A percentile compares a stretch with the other conserved stretches of the same genome.
These are phyloP conservation scores for Pterulicium gracile DNA, from an alignment of 1,284 basidiomycete genomes.

Conservation along the genomic window DNA sequence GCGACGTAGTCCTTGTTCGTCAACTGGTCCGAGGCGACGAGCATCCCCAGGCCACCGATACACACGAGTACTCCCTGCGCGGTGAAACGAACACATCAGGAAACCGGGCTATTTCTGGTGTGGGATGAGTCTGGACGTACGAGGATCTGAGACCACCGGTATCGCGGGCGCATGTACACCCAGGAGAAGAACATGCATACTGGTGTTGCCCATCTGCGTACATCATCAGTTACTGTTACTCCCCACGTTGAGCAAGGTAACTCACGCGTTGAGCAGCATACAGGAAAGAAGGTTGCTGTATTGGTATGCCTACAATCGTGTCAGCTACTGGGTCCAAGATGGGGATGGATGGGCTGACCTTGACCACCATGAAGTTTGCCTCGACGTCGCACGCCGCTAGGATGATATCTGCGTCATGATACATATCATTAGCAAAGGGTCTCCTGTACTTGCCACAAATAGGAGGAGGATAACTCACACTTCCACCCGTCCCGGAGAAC, in stretches of 20 bases:
- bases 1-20: constrained; percentile 66
- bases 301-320: constrained; percentile 55
- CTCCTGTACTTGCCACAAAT: constrained; percentile 2
- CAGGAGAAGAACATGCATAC: constrained; percentile 75
- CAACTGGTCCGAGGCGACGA: constrained; percentile 62
- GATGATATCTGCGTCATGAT: constrained; percentile 52
- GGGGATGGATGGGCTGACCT: constrained; percentile 20
- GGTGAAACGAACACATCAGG: constrained; percentile 4
- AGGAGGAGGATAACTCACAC: constrained; percentile 35
- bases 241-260: constrained; percentile 9
- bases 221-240: constrained; percentile 9
- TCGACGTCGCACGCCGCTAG: constrained; percentile 75
- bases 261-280: constrained; percentile 77
- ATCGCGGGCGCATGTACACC: constrained; percentile 70
- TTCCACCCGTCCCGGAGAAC: constrained; percentile 73
- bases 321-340: background rate
- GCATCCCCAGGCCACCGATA: constrained; percentile 64
- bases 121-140: constrained; percentile 24
- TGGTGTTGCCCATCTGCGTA: constrained; percentile 70
- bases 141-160: constrained; percentile 74
- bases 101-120: background rate
- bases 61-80: constrained; percentile 63
- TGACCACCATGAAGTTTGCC: constrained; percentile 77
- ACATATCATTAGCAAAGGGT: too few relatives aligned
- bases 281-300: constrained; percentile 81